These are phyloP conservation scores for Nicotiana obtusifolia DNA, from an alignment of 257 asterid species.

Conservation along the genomic window DNA sequence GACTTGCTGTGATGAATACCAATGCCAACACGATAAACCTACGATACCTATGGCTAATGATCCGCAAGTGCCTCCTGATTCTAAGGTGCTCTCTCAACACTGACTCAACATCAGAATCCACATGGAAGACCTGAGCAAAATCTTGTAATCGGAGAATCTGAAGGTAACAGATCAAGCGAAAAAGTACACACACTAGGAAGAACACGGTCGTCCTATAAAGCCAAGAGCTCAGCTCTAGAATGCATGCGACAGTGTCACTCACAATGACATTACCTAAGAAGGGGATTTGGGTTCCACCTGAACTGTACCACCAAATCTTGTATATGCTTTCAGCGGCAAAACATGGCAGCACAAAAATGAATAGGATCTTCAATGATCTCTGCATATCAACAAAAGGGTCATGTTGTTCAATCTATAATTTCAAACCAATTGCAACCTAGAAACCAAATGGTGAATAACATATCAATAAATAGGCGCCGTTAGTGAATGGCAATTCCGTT, in stretches of 20 bases:
- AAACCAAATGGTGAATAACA: not conserved
- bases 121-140: constrained; percentile 67
- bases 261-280: constrained; percentile 66
- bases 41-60: constrained; percentile 86
- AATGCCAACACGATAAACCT: constrained; percentile 59
- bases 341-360: constrained; percentile 80
- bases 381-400: constrained; percentile 21
- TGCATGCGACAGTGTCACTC: constrained; percentile 78
- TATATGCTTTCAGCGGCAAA: constrained; percentile 69
- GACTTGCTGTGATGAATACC: constrained; percentile 74
- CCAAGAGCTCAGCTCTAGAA: constrained; percentile 87
- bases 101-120: constrained; percentile 64
- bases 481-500: too few species aligned
- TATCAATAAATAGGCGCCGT: not conserved
- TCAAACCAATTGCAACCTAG: not conserved
- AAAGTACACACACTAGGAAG: constrained; percentile 81
- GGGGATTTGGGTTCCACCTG: constrained; percentile 79
- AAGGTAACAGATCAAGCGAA: constrained; percentile 81
- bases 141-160: constrained; percentile 88
- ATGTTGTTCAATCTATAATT: not conserved
- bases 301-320: constrained; percentile 88
- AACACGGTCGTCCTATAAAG: constrained; percentile 78
- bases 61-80: constrained; percentile 72
- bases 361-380: constrained; percentile 74
- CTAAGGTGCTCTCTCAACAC: constrained; percentile 78